Evolutionary conservation across 2,329 filamentous ascomycete species (phyloP).

Genomic region (Penicillium sp.): DNA sequence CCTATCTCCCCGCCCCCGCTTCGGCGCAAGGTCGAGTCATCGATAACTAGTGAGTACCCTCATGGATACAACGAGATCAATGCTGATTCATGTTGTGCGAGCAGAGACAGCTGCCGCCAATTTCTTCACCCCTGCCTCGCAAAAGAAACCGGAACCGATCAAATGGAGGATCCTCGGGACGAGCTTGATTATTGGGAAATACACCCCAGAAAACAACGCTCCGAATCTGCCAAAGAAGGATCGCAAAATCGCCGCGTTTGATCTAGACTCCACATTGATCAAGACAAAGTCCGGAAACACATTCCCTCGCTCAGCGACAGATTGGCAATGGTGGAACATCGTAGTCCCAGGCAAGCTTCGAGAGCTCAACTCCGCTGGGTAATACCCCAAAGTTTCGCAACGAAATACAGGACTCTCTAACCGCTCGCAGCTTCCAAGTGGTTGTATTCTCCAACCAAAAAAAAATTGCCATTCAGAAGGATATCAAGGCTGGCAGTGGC

Average conservation of each 20-base stretch:
- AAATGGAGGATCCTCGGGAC: conserved; percentile 66
- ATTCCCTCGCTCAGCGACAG: conserved; percentile 66
- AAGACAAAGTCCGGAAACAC: conserved; percentile 75
- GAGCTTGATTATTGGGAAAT: conserved; percentile 74
- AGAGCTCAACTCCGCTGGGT: conserved; percentile 53
- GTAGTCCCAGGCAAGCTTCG: conserved; percentile 66
- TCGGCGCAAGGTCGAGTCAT: conserved; percentile 55
- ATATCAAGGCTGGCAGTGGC: conserved; percentile 67
- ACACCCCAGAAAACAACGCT: conserved; percentile 45
- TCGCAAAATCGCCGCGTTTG: conserved; percentile 46
- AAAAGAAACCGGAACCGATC: conserved; percentile 76
- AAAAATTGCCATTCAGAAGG: conserved; percentile 70
- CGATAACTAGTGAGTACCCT: conserved; percentile 50
- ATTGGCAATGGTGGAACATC: conserved; percentile 94
- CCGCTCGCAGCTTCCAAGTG: conserved; percentile 63
- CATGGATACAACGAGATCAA: background rate
- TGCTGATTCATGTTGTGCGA: background rate
- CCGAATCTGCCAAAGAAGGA: conserved; percentile 15
- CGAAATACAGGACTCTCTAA: background rate
- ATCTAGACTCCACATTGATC: conserved; percentile 80
- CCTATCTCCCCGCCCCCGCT: conserved; percentile 57
- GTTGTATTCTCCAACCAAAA: conserved; percentile 87
- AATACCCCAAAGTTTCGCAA: no score
- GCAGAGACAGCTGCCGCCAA: conserved; percentile 61
- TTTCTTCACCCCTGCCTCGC: conserved; percentile 84